Conservation (phyloP, 306 rosid species). For the Luffa acutangula region DNA sequence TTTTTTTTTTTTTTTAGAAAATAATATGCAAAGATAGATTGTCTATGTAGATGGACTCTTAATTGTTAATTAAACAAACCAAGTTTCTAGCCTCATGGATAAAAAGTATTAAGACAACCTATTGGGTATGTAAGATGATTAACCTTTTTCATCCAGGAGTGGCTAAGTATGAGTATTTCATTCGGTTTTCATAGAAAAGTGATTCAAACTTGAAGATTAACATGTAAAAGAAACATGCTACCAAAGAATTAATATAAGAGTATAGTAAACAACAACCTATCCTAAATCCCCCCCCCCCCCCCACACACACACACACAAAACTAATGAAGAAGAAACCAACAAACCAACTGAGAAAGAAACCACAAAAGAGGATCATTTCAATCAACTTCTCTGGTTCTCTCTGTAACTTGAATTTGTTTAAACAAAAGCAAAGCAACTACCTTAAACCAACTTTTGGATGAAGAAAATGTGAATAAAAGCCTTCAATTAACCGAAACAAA, state of each 20-base stretch:
- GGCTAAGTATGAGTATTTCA: slow-evolving; percentile 50
- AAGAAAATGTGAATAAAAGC: neutral
- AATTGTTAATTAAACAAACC: neutral
- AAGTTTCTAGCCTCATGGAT: neutral
- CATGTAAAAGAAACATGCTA: neutral
- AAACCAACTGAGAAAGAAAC: neutral
- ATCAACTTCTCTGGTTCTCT: neutral
- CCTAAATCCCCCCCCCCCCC: neutral
- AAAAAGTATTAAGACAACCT: neutral
- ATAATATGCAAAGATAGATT: neutral
- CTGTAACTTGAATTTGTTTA: neutral
- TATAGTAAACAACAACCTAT: neutral
- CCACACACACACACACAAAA: too few relatives aligned
- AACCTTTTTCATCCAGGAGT: slow-evolving; percentile 51
- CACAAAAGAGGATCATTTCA: neutral
- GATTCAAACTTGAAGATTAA: slow-evolving; percentile 46
- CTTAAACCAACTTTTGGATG: neutral
- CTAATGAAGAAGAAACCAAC: neutral
- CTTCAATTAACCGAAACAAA: neutral
- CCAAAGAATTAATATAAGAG: neutral
- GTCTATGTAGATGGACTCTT: neutral
- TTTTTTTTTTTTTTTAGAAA: too few relatives aligned
- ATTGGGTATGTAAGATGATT: neutral
- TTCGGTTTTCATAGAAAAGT: slow-evolving; percentile 73
- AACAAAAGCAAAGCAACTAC: neutral